phyloP scores from a whole-genome alignment of 352 stramenopile genomes.

The Pythium myriotylum region DNA sequence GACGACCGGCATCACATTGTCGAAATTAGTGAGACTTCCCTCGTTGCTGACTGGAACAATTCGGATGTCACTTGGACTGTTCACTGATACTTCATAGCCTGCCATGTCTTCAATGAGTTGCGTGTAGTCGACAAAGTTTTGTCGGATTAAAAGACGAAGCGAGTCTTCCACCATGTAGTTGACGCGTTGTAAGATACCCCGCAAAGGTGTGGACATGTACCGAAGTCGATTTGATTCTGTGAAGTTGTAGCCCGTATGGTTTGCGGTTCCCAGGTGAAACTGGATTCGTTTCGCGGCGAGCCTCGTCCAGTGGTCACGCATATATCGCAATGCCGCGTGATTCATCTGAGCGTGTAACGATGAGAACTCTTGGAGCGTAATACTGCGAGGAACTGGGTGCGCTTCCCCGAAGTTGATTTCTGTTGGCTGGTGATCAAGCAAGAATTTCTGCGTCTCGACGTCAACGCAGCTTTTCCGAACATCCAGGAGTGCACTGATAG shows the following conservation, averaged over 20 bases:
- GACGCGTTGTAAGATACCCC: conserved; percentile 66
- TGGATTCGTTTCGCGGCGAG: conserved; percentile 77
- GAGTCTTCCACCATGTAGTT: conserved; percentile 86
- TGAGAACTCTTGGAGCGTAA: conserved; percentile 74
- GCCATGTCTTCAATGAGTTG: conserved; percentile 73
- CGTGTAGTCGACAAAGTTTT: conserved; percentile 75
- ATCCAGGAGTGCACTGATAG: conserved; percentile 72
- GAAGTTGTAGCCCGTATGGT: conserved; percentile 65
- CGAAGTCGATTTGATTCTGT: conserved; percentile 63
- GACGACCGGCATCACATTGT: conserved; percentile 2
- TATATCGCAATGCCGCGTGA: conserved; percentile 68
- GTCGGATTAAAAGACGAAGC: conserved; percentile 56
- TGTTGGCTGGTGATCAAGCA: conserved; percentile 67
- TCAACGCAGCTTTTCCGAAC: conserved; percentile 72
- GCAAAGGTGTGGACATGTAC: conserved; percentile 65
- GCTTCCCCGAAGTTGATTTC: conserved; percentile 67
- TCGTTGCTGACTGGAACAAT: conserved; percentile 18
- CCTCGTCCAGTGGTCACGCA: conserved; percentile 81
- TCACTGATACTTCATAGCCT: conserved; percentile 55
- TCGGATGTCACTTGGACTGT: conserved; percentile 45
- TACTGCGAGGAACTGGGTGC: conserved; percentile 53
- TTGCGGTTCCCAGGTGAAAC: conserved; percentile 51
- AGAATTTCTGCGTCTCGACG: conserved; percentile 56
- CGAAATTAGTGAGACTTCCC: not conserved
- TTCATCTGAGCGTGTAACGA: conserved; percentile 70